A percentile compares a stretch with the other conserved stretches of the same genome.
Evolutionary conservation across 768 basidiomycete genomes (phyloP).

Genomic region (Pleurotus eryngii): DNA sequence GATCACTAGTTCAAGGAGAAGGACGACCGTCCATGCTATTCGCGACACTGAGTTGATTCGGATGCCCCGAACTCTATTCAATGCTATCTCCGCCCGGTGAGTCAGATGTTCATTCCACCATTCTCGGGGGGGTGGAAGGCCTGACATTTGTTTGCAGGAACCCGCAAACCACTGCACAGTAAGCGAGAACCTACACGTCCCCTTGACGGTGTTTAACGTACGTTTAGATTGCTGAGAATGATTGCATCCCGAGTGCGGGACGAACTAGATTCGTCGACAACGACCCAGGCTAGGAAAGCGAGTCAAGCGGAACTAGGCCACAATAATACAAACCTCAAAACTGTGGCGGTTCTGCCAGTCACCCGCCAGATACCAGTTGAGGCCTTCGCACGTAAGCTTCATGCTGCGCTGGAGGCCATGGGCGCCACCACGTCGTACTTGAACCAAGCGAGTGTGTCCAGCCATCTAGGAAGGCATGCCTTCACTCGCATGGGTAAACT

Average conservation of each 20-base stretch:
- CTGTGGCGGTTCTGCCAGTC: conserved; percentile 87
- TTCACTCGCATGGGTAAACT: conserved; percentile 97
- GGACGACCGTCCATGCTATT: conserved; percentile 94
- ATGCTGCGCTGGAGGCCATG: conserved; percentile 83
- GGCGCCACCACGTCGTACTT: conserved; percentile 93
- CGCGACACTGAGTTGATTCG: conserved; percentile 96
- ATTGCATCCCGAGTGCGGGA: conserved; percentile 90
- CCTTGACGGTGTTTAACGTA: conserved; percentile 2
- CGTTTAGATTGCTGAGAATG: conserved; percentile 66
- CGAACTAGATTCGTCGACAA: conserved; percentile 67
- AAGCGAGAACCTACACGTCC: conserved; percentile 18
- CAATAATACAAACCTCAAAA: conserved; percentile 87
- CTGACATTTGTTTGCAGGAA: conserved; percentile 42
- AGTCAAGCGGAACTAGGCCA: conserved; percentile 57
- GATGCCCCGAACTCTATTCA: conserved; percentile 97
- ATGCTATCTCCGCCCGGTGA: conserved; percentile 88
- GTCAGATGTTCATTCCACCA: conserved; percentile 13
- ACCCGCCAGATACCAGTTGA: conserved; percentile 87
- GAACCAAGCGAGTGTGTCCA: conserved; percentile 90
- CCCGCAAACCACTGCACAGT: conserved; percentile 85
- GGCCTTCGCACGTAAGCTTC: conserved; percentile 85
- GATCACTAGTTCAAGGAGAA: conserved; percentile 84
- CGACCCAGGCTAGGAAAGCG: conserved; percentile 45
- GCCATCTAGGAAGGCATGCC: conserved; percentile 90
- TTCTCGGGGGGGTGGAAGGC: not conserved